phyloP scores from a whole-genome alignment of 768 basidiomycete genomes.

The Suillus placidus region DNA sequence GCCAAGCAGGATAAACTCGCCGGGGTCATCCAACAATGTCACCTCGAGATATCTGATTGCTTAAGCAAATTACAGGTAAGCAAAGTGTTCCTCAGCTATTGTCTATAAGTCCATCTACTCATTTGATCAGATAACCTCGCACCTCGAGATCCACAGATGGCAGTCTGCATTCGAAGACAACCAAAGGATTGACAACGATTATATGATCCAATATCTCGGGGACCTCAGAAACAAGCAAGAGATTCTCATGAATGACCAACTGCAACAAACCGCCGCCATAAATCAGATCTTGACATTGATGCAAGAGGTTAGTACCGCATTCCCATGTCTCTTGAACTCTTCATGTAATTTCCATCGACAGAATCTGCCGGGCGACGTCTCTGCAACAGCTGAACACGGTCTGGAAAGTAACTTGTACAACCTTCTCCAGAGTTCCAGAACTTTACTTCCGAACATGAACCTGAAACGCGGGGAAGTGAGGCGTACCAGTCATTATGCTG shows the following conservation, averaged over 20 bases:
- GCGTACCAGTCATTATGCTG: constrained; percentile 52
- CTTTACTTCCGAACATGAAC: constrained; percentile 53
- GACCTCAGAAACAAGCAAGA: constrained; percentile 45
- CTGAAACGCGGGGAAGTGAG: constrained; percentile 56
- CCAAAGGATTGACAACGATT: constrained; percentile 43
- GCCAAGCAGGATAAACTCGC: constrained; percentile 47
- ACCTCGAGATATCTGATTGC: constrained; percentile 48
- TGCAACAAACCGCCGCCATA: constrained; percentile 39
- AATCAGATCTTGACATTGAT: constrained; percentile 49
- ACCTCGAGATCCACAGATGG: constrained; percentile 51
- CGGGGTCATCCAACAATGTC: constrained; percentile 49
- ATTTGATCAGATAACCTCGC: constrained; percentile 44
- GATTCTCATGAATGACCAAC: constrained; percentile 36
- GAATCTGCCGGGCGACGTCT: constrained; percentile 23
- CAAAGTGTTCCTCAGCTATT: background rate
- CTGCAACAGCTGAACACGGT: constrained; percentile 37
- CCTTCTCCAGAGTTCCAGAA: constrained; percentile 47
- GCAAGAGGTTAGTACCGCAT: constrained; percentile 42
- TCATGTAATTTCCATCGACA: constrained; percentile 18
- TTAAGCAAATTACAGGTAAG: constrained; percentile 50
- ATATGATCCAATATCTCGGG: constrained; percentile 46
- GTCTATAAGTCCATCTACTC: constrained; percentile 10
- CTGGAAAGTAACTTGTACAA: constrained; percentile 52
- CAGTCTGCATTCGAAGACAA: constrained; percentile 46
- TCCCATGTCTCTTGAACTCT: background rate